Evolutionary conservation across 169 alveolate genomes (phyloP).

Genomic region (Eimeria maxima): DNA sequence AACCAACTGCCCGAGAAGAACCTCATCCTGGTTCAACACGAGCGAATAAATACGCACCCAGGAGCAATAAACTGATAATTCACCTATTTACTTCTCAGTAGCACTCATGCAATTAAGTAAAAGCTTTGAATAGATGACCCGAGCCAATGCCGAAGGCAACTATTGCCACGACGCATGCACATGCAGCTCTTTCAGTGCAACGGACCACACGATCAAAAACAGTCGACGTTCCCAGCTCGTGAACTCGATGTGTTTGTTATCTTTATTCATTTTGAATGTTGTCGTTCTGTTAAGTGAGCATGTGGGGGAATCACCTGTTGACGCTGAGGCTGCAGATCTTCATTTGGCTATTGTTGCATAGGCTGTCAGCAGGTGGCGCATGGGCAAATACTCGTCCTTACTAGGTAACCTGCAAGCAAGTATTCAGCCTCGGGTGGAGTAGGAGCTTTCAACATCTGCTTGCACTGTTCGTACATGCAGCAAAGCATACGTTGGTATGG

Average conservation of each 20-base stretch:
- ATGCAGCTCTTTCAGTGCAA: background rate
- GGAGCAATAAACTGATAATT: background rate
- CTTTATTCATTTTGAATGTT: background rate
- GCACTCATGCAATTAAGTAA: background rate
- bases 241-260: background rate
- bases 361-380: background rate
- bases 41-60: background rate
- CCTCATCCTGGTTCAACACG: constrained; percentile 41
- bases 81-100: background rate
- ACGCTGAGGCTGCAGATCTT: background rate
- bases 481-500: background rate
- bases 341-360: background rate
- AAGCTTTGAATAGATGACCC: background rate
- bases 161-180: constrained; percentile 12
- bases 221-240: background rate
- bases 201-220: background rate
- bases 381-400: background rate
- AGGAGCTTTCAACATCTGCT: background rate
- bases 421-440: too few species aligned
- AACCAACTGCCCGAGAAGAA: constrained; percentile 73
- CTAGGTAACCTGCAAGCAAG: background rate
- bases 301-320: background rate
- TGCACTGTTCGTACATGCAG: background rate
- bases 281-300: background rate
- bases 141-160: constrained; percentile 2